These are phyloP conservation scores for Salix exigua DNA, from an alignment of 345 rosid species.

Conservation along the genomic window DNA sequence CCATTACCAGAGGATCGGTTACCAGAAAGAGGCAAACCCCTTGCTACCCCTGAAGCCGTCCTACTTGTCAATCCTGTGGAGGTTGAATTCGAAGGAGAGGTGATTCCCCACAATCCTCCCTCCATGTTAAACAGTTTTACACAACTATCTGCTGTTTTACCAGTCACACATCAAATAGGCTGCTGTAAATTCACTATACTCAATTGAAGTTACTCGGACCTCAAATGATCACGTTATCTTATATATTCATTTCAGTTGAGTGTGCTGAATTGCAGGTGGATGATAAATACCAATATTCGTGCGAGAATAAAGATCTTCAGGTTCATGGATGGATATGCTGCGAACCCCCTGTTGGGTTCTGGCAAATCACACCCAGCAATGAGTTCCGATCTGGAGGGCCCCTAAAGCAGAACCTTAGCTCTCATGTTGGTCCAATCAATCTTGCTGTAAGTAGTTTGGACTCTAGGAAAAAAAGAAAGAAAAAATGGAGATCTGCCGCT, in stretches of 20 bases:
- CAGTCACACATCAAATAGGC: neutral
- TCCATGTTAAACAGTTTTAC: neutral
- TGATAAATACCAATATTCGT: slow-evolving; percentile 84
- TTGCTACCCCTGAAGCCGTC: slow-evolving; percentile 87
- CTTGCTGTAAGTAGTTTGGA: slow-evolving; percentile 55
- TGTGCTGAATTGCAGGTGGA: slow-evolving; percentile 54
- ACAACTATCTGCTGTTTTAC: too few relatives aligned
- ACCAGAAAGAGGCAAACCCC: slow-evolving; percentile 55
- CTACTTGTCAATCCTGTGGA: slow-evolving; percentile 65
- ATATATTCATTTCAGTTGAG: too few relatives aligned
- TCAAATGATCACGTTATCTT: neutral
- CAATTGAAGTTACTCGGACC: too few relatives aligned
- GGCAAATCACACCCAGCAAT: slow-evolving; percentile 85
- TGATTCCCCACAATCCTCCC: neutral
- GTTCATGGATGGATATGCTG: slow-evolving; percentile 88
- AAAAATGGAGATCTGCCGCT: too few relatives aligned
- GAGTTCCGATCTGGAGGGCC: slow-evolving; percentile 89
- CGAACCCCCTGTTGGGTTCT: slow-evolving; percentile 67
- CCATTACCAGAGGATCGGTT: slow-evolving; percentile 81
- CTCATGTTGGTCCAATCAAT: slow-evolving; percentile 83
- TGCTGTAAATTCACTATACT: too few relatives aligned
- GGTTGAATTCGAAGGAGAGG: slow-evolving; percentile 73
- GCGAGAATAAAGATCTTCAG: slow-evolving; percentile 59
- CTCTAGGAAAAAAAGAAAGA: too few relatives aligned
- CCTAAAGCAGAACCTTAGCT: slow-evolving; percentile 77